Base-by-base conservation (phyloP, 2,329 filamentous ascomycete species). In the Ophiostoma perfectum region DNA sequence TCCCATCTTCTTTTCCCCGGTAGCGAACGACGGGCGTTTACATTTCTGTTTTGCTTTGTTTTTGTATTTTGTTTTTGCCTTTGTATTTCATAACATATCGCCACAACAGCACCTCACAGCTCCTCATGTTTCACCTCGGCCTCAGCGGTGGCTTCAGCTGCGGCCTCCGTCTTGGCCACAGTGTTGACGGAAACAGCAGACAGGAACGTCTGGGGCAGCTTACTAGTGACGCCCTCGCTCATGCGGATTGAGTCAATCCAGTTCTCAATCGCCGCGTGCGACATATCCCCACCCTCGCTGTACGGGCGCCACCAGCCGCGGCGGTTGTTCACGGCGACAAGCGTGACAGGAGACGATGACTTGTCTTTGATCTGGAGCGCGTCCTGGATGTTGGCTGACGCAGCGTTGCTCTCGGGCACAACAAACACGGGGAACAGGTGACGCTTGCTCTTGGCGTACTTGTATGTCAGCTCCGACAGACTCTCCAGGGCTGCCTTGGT, bases 221-320 rank as follows among this genome's bases (percentile, higher is more conserved):
- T 91, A 74, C 88, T 84, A 83, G 94, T 97, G 70, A 84, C 80
- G 2, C 92, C 90, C 76, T 98, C 94, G 66, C 93, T 92, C 82
- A 99, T 84, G 49, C 92, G 88, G 71, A 98, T 92, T n/a, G 86
- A 84, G 75, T 99, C 95, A 70, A 99, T 86, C 92, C 94, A 99
- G 71, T 81, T 81, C 80, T 97, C 92, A 42, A 99, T 81, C 39
- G 83, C 85, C 67, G 84, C 81, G 38, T 82, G 75, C 67, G 84
- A 86, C 62, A 87, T 88, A 60, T 84, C 80, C 2, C 63, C 69
- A 3, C 49, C 67, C 6, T 84, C 86, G 64, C 86, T 80, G 77
- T 91, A 95, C 69, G 84, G 86, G 74, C 90, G 89, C 86, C 89
- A 96, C 95, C 95, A 99, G 58, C 86, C 84, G 67, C 93, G 88